Evolutionary conservation across 208 protist genomes (phyloP).

Genomic region (Leishmania major): DNA sequence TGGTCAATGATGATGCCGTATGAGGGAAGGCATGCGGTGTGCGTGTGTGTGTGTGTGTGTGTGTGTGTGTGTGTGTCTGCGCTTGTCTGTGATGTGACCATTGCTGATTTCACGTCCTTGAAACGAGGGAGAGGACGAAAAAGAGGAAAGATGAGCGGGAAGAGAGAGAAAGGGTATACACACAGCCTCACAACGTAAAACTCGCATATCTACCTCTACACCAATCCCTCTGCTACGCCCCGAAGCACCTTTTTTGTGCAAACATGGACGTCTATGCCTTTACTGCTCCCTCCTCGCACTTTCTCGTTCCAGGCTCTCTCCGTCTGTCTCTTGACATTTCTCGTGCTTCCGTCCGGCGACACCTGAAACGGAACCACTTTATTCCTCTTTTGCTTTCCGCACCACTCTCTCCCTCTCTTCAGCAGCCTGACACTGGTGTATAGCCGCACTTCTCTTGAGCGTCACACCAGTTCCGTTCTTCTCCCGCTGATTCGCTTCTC

Average conservation of each 20-base stretch:
- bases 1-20: background rate
- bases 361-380: background rate
- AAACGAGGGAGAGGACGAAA: background rate
- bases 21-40: background rate
- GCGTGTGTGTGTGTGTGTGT: too few relatives aligned
- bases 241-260: background rate
- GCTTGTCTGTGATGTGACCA: background rate
- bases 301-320: background rate
- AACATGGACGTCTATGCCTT: background rate
- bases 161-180: background rate
- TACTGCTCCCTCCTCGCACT: background rate
- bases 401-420: background rate
- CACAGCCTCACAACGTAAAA: background rate
- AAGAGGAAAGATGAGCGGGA: background rate
- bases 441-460: background rate
- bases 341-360: background rate
- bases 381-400: background rate
- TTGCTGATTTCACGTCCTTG: background rate
- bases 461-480: background rate
- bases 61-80: background rate
- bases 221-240: background rate
- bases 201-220: background rate
- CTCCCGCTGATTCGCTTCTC: background rate
- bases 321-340: background rate
- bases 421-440: background rate